phyloP scores from a whole-genome alignment of 2,329 filamentous ascomycete genomes.

The Penicillium palitans region DNA sequence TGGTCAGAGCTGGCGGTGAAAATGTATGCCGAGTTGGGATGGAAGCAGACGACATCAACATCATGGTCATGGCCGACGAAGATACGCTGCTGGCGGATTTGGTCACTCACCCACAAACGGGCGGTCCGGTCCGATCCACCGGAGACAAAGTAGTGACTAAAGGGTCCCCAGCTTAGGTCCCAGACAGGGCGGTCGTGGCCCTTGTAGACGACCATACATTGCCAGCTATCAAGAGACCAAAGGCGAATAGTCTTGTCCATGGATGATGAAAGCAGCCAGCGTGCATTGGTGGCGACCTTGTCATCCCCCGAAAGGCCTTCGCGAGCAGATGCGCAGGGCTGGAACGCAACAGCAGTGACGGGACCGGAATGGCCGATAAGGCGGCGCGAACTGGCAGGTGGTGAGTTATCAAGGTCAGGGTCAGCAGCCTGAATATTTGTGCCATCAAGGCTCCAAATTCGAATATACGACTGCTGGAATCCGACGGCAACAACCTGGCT shows the following conservation, averaged over 20 bases:
- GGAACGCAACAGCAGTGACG: slow-evolving; percentile 87
- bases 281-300: slow-evolving; percentile 59
- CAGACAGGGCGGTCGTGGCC: slow-evolving; percentile 88
- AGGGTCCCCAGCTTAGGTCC: slow-evolving; percentile 85
- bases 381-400: slow-evolving; percentile 70
- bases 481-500: slow-evolving; percentile 82
- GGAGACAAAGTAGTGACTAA: slow-evolving; percentile 91
- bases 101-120: slow-evolving; percentile 88
- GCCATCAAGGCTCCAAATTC: slow-evolving; percentile 88
- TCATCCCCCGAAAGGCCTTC: slow-evolving; percentile 43
- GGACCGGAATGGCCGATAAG: slow-evolving; percentile 86
- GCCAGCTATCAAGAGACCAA: slow-evolving; percentile 90
- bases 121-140: slow-evolving; percentile 87
- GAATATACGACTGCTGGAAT: slow-evolving; percentile 91
- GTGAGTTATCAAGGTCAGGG: slow-evolving; percentile 58
- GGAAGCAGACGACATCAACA: slow-evolving; percentile 89
- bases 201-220: slow-evolving; percentile 91
- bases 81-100: slow-evolving; percentile 82
- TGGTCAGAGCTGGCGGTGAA: slow-evolving; percentile 94
- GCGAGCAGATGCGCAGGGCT: slow-evolving; percentile 61
- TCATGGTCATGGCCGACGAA: slow-evolving; percentile 91
- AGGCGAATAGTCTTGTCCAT: slow-evolving; percentile 85
- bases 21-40: slow-evolving; percentile 89
- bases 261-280: slow-evolving; percentile 82
- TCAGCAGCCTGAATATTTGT: slow-evolving; percentile 71